Conservation (phyloP, 73 alveolate species). For the Paramecium bursaria region DNA sequence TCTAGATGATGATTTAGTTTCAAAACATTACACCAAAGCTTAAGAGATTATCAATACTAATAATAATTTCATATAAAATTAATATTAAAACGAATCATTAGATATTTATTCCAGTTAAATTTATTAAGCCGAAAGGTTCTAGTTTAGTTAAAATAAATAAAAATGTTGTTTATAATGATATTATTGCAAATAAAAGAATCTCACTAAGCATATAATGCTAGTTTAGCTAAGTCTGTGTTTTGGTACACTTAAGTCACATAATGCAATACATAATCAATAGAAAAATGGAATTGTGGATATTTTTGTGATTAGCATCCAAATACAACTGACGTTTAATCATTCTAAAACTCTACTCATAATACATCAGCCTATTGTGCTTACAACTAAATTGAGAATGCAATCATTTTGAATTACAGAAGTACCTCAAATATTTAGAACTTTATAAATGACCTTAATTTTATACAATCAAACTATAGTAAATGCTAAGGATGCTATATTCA, state of each 20-base stretch:
- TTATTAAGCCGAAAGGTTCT: too few species aligned
- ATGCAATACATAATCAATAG: conserved; percentile 14
- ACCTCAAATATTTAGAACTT: conserved; percentile 9
- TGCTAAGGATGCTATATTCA: conserved; percentile 6
- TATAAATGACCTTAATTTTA: conserved; percentile 1
- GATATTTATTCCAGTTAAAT: too few species aligned
- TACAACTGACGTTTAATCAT: background rate
- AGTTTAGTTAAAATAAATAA: too few species aligned
- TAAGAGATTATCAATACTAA: too few species aligned
- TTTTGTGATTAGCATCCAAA: conserved; percentile 37
- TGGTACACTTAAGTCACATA: background rate
- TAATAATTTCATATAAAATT: too few species aligned
- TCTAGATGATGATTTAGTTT: too few species aligned
- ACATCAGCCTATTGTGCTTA: background rate
- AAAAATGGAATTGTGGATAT: conserved; percentile 53
- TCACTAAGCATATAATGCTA: too few species aligned
- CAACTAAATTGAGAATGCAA: conserved; percentile 10
- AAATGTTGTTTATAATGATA: too few species aligned
- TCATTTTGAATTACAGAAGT: conserved; percentile 28
- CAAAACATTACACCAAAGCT: too few species aligned
- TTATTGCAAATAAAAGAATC: too few species aligned
- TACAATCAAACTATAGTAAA: background rate
- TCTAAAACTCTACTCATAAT: background rate
- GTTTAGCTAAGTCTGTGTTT: too few species aligned
- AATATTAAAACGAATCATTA: too few species aligned